Evolutionary conservation across 116 monocot species (phyloP), one percentile per base, ranked within the genome.

Genomic region (Dioscorea cayenensis): DNA sequence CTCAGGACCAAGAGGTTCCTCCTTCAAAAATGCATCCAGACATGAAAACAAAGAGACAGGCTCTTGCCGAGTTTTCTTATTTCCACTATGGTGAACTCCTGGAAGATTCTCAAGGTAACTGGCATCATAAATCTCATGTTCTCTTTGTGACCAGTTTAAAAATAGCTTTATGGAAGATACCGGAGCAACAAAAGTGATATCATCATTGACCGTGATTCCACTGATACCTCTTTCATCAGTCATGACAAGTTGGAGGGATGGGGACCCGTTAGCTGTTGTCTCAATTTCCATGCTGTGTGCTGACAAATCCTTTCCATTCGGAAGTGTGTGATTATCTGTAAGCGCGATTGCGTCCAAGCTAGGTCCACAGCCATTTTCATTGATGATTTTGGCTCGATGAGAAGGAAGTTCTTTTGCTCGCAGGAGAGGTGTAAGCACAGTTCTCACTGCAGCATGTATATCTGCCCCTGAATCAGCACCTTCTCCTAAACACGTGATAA

Each of bases 1-100:
- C 77, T 97, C 90, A 29, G 97, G 97, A 4, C 97, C 97, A 11
- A 97, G 71, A 77, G 97, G 97, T 67, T 97, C 97, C 78, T 97
- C 97, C 76, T 86, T 93, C 70, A 93, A 66, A 63, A 97, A 97
- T 25, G 88, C 78, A 66, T 97, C 97, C 75, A 97, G 75, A 78
- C 97, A 97, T 67, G 87, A 84, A 68, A 90, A 93, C 22, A 97
- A 73, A 25, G 84, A 79, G 22, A 90, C 65, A 17, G 80, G 77
- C 75, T 97, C 97, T 59, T 90, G 93, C 25, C 78, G 71, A 50
- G 88, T 84, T 74, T 93, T 93, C 80, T 93, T 97, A 66, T 77
- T 86, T 35, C 76, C 80, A 20, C 66, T 35, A 63, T 85, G 88
- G 74, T 84, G 84, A 71, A 86, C 86, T 65, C 82, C 85, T 1